These are phyloP conservation scores for Mytilinidion resinicola DNA, from an alignment of 495 filamentous ascomycete genomes.

Conservation along the genomic window DNA sequence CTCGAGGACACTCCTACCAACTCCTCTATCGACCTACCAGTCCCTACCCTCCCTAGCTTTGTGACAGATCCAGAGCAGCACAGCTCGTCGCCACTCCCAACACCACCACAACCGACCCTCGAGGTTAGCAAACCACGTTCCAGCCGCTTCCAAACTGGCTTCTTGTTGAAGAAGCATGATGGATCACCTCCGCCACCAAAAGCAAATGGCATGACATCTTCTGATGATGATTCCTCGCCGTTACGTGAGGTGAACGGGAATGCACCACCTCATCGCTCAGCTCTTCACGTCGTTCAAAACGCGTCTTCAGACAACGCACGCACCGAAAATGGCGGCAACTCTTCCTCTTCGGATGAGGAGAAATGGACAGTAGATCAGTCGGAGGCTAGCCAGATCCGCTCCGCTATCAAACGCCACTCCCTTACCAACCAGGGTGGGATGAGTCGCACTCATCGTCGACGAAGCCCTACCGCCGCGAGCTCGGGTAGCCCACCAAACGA, in stretches of 20 bases:
- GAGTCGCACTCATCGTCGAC: slow-evolving; percentile 42
- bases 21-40: slow-evolving; percentile 42
- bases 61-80: slow-evolving; percentile 26
- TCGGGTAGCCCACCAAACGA: slow-evolving; percentile 53
- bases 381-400: slow-evolving; percentile 55
- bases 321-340: slow-evolving; percentile 43
- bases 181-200: slow-evolving; percentile 45
- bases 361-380: slow-evolving; percentile 43
- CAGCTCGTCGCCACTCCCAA: slow-evolving; percentile 53
- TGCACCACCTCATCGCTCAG: slow-evolving; percentile 51
- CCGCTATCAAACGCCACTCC: slow-evolving; percentile 54
- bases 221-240: slow-evolving; percentile 58
- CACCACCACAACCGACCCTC: slow-evolving; percentile 44
- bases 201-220: slow-evolving; percentile 39
- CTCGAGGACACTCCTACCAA: slow-evolving; percentile 45
- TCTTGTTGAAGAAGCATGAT: slow-evolving; percentile 66
- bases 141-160: slow-evolving; percentile 85
- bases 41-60: slow-evolving; percentile 16
- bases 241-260: slow-evolving; percentile 59
- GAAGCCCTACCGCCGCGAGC: slow-evolving; percentile 51
- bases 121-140: slow-evolving; percentile 41
- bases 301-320: slow-evolving; percentile 43
- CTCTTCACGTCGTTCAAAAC: slow-evolving; percentile 45
- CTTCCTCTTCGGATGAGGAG: slow-evolving; percentile 35
- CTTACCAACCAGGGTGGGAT: slow-evolving; percentile 29